Conservation (phyloP, 2,329 filamentous ascomycete species). For the Clathrospora elynae region DNA sequence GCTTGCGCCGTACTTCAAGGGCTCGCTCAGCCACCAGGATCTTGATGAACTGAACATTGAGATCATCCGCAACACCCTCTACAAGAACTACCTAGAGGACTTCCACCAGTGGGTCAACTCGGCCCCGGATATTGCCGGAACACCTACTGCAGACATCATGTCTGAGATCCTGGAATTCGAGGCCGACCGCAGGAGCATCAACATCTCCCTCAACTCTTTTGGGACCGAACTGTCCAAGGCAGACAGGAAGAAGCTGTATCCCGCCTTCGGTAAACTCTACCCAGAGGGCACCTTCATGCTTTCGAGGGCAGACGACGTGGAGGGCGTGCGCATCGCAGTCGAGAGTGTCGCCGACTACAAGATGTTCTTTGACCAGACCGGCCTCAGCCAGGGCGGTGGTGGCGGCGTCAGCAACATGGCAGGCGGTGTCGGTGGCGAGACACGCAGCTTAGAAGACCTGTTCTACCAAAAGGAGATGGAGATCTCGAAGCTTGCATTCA, state of each 20-base stretch:
- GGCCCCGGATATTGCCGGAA: slow-evolving; percentile 81
- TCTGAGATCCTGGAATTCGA: slow-evolving; percentile 95
- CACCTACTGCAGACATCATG: slow-evolving; percentile 93
- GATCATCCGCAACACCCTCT: slow-evolving; percentile 96
- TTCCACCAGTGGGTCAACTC: slow-evolving; percentile 95
- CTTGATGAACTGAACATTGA: slow-evolving; percentile 99
- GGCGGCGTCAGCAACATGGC: slow-evolving; percentile 82
- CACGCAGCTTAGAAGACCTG: slow-evolving; percentile 91
- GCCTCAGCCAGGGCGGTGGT: slow-evolving; percentile 73
- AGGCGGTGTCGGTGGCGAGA: slow-evolving; percentile 76
- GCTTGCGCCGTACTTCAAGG: slow-evolving; percentile 95
- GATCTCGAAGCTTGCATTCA: slow-evolving; percentile 92
- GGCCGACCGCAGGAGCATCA: slow-evolving; percentile 94
- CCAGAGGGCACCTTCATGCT: slow-evolving; percentile 96
- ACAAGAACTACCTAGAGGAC: slow-evolving; percentile 99
- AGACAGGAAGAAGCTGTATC: slow-evolving; percentile 95
- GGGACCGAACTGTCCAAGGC: slow-evolving; percentile 93
- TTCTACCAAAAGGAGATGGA: slow-evolving; percentile 99
- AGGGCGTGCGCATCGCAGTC: slow-evolving; percentile 90
- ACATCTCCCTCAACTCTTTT: slow-evolving; percentile 98
- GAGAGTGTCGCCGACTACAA: slow-evolving; percentile 95
- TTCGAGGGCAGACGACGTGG: slow-evolving; percentile 89
- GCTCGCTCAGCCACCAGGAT: slow-evolving; percentile 92
- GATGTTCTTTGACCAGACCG: slow-evolving; percentile 91
- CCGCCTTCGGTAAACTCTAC: slow-evolving; percentile 85